Evolutionary conservation across 306 rosid genomes (phyloP).

Genomic region (Amphicarpaea edgeworthii): DNA sequence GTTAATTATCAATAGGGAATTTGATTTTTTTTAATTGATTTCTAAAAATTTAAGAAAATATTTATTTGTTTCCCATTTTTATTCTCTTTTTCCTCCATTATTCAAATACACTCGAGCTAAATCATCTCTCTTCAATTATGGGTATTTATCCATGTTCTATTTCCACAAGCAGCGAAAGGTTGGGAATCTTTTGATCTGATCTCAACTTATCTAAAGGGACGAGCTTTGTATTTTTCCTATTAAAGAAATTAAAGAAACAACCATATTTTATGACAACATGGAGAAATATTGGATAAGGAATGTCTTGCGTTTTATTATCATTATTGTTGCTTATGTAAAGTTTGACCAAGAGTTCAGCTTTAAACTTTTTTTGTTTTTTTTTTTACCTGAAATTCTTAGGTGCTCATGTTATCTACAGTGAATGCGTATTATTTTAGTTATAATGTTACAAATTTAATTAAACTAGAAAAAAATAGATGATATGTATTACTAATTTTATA

Average conservation of each 20-base stretch:
- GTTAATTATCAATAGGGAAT: too few relatives aligned
- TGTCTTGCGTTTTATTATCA: not conserved
- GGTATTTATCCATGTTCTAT: not conserved
- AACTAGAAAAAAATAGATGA: not conserved
- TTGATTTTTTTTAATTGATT: not conserved
- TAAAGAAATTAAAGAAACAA: constrained; percentile 14
- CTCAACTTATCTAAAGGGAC: constrained; percentile 18
- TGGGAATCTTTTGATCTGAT: constrained; percentile 41
- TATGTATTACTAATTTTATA: not conserved
- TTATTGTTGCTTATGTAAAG: not conserved
- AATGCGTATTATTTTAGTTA: not conserved
- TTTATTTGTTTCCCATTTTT: not conserved
- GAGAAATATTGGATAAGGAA: not conserved
- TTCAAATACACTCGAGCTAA: not conserved
- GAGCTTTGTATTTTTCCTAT: constrained; percentile 15
- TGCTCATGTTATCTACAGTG: not conserved
- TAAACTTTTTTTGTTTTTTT: not conserved
- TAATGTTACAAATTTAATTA: not conserved
- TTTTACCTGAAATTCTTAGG: not conserved
- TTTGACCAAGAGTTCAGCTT: not conserved
- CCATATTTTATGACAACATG: not conserved
- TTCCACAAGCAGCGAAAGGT: constrained; percentile 11
- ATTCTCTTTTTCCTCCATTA: not conserved
- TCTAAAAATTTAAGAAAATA: not conserved
- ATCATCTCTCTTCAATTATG: constrained; percentile 35